A percentile compares a stretch with the other conserved stretches of the same genome.
phyloP scores from a whole-genome alignment of 2,329 filamentous ascomycete species.

The Gnomoniopsis smithogilvyi region DNA sequence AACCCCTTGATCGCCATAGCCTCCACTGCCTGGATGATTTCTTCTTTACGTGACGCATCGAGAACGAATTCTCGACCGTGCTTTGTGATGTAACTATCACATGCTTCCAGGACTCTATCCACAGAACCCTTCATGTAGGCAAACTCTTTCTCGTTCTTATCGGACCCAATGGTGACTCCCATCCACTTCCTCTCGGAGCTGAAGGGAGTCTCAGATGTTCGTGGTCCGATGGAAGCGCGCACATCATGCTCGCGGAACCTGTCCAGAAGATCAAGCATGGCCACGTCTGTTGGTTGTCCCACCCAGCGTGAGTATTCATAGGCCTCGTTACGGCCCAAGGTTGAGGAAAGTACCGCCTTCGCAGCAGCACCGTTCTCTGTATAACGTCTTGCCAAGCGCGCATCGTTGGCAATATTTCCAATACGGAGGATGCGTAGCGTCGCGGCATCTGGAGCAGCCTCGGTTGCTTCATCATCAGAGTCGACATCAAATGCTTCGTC shows the following conservation, averaged over 20 bases:
- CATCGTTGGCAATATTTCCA: constrained; percentile 96
- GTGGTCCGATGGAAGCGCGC: constrained; percentile 77
- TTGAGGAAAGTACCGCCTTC: constrained; percentile 82
- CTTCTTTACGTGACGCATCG: constrained; percentile 70
- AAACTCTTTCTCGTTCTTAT: constrained; percentile 66
- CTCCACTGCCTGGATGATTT: constrained; percentile 77
- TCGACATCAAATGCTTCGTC: constrained; percentile 49
- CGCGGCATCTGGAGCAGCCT: constrained; percentile 65
- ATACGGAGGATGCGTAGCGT: constrained; percentile 81
- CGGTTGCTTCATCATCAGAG: constrained; percentile 50
- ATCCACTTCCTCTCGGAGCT: constrained; percentile 99
- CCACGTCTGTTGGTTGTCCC: constrained; percentile 94
- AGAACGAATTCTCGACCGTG: constrained; percentile 85
- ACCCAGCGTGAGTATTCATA: constrained; percentile 82
- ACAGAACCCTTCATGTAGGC: constrained; percentile 96
- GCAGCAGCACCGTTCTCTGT: constrained; percentile 69
- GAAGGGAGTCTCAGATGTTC: constrained; percentile 85
- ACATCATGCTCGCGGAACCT: constrained; percentile 89
- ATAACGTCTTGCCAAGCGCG: constrained; percentile 69
- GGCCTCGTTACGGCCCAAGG: constrained; percentile 62
- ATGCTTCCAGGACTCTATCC: constrained; percentile 80
- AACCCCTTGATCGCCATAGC: constrained; percentile 86
- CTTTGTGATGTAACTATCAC: constrained; percentile 83
- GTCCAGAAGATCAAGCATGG: constrained; percentile 92
- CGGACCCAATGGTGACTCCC: constrained; percentile 80